Conservation (phyloP, 2,329 filamentous ascomycete genomes). For the Botrytis galanthina region DNA sequence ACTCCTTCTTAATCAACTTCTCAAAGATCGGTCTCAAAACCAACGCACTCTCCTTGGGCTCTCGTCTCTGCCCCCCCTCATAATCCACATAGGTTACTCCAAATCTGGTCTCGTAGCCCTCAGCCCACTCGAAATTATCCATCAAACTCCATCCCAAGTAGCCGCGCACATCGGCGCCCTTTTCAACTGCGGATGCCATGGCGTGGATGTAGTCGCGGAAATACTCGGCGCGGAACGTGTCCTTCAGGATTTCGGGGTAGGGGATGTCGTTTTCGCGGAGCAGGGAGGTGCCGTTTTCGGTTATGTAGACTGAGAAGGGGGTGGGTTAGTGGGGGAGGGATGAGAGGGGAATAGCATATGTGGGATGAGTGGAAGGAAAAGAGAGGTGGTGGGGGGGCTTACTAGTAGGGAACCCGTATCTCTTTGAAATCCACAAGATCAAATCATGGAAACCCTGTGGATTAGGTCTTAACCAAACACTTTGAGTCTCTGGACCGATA, state of each 20-base stretch:
- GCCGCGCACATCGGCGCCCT: slow-evolving; percentile 74
- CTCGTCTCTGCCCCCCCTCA: slow-evolving; percentile 71
- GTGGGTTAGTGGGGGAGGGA: not conserved
- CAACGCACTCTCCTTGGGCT: slow-evolving; percentile 80
- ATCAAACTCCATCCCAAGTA: slow-evolving; percentile 88
- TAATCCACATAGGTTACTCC: slow-evolving; percentile 85
- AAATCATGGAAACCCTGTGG: slow-evolving; percentile 75
- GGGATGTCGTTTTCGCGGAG: slow-evolving; percentile 78
- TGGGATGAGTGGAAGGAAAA: too few relatives aligned
- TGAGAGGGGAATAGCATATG: too few relatives aligned
- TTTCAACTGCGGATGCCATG: slow-evolving; percentile 70
- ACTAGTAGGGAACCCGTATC: slow-evolving; percentile 53
- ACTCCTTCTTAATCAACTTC: slow-evolving; percentile 62
- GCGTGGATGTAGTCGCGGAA: slow-evolving; percentile 75
- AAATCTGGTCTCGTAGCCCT: slow-evolving; percentile 84
- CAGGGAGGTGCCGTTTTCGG: slow-evolving; percentile 83
- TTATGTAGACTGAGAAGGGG: slow-evolving; percentile 57
- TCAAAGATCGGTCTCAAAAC: slow-evolving; percentile 70
- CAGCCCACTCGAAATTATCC: slow-evolving; percentile 61
- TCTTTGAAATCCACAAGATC: slow-evolving; percentile 71
- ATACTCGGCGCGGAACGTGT: slow-evolving; percentile 79
- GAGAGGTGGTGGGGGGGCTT: not conserved
- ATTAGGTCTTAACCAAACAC: slow-evolving; percentile 75
- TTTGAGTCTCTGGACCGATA: slow-evolving; percentile 81
- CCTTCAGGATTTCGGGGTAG: slow-evolving; percentile 68